phyloP scores from a whole-genome alignment of 768 basidiomycete genomes.

The Rhodosporidiobolus sp. region DNA sequence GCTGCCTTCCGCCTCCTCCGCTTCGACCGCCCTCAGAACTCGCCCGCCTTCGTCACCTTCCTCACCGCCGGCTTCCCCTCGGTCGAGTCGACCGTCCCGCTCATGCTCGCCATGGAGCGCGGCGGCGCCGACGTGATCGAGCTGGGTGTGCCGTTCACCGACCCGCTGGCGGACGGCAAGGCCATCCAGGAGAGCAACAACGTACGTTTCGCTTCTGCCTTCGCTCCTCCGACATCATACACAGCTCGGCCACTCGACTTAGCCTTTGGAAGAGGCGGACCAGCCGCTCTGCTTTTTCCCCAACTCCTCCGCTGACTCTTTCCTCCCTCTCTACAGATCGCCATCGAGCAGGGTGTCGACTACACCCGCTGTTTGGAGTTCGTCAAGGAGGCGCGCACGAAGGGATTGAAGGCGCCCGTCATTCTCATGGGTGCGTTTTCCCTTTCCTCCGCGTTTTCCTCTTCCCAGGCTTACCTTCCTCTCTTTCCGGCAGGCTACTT shows the following conservation, averaged over 20 bases:
- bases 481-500: conserved; percentile 71
- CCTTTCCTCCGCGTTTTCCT: not conserved
- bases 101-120: conserved; percentile 84
- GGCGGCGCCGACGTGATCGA: conserved; percentile 95
- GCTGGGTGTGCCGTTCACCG: conserved; percentile 90
- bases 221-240: not conserved
- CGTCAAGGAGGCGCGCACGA: conserved; percentile 70
- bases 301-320: not conserved
- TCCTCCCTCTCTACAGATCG: conserved; percentile 58
- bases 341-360: conserved; percentile 74
- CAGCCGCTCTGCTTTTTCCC: too few species aligned
- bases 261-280: too few species aligned
- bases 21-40: conserved; percentile 17
- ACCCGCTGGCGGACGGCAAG: conserved; percentile 93
- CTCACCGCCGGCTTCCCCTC: conserved; percentile 91
- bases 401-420: conserved; percentile 79
- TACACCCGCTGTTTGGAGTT: conserved; percentile 71
- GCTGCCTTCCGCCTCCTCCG: not conserved
- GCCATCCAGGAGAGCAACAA: conserved; percentile 89
- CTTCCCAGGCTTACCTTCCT: not conserved
- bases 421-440: conserved; percentile 78
- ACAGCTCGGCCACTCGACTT: too few species aligned
- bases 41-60: conserved; percentile 59
- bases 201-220: conserved; percentile 53
- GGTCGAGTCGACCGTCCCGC: conserved; percentile 71